Evolutionary conservation across 2,329 filamentous ascomycete genomes (phyloP).

Genomic region (Reticulascus tulasneorum): DNA sequence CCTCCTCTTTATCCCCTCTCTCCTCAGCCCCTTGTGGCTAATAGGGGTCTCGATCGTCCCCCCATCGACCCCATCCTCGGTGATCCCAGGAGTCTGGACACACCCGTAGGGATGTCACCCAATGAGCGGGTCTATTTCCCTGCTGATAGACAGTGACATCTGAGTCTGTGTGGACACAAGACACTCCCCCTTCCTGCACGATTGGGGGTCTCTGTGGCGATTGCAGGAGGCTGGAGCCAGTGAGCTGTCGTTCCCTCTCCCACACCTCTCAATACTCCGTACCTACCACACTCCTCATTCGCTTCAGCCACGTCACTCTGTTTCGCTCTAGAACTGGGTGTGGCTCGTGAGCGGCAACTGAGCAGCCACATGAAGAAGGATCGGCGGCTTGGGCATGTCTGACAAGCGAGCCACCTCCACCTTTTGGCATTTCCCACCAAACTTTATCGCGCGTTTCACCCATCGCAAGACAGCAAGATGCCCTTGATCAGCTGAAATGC

Average conservation of each 20-base stretch:
- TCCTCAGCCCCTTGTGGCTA: neutral
- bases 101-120: constrained; percentile 5
- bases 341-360: constrained; percentile 5
- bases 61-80: constrained; percentile 3
- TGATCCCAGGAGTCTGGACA: constrained; percentile 15
- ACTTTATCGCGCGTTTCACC: too few species aligned
- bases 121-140: constrained; percentile 5
- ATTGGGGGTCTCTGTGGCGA: constrained; percentile 12
- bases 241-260: constrained; percentile 2
- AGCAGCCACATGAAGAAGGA: constrained; percentile 3
- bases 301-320: constrained; percentile 6
- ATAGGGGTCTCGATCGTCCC: too few species aligned
- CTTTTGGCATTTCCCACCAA: too few species aligned
- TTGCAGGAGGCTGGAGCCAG: constrained; percentile 9
- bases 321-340: neutral
- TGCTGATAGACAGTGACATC: constrained; percentile 16
- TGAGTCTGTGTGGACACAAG: constrained; percentile 7
- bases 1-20: neutral
- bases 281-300: constrained; percentile 5
- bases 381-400: too few species aligned
- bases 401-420: too few species aligned
- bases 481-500: constrained; percentile 10
- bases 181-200: constrained; percentile 2
- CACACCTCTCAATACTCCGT: constrained; percentile 2
- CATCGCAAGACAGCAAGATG: too few species aligned